These are phyloP conservation scores for Sporothrix brasiliensis DNA, from an alignment of 2,329 filamentous ascomycete genomes.

Conservation along the genomic window DNA sequence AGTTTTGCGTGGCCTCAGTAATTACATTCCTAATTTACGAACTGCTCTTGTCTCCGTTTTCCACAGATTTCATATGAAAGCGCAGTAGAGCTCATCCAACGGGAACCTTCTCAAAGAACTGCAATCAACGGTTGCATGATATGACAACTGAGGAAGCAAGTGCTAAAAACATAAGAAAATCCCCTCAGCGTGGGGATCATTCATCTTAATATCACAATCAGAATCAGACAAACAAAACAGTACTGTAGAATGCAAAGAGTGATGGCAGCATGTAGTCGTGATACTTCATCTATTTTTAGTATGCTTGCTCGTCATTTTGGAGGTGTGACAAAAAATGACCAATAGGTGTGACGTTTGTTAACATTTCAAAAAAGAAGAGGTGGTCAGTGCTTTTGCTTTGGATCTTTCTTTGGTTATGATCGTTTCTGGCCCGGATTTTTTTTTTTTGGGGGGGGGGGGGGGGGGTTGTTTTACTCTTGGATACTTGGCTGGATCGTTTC, in stretches of 20 bases:
- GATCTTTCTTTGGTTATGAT: background rate
- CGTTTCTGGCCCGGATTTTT: background rate
- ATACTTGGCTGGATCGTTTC: background rate
- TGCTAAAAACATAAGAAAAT: background rate
- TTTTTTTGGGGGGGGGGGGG: too few relatives aligned
- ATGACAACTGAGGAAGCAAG: background rate
- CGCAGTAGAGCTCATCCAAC: background rate
- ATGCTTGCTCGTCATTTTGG: background rate
- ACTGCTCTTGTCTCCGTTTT: background rate
- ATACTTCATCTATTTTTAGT: too few relatives aligned
- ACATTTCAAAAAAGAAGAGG: background rate
- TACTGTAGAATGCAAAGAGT: background rate
- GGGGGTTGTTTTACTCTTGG: background rate
- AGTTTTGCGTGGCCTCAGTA: background rate
- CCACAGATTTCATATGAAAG: background rate
- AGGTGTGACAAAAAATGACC: too few relatives aligned
- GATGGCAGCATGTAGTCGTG: background rate
- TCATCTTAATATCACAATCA: background rate
- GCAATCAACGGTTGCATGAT: background rate
- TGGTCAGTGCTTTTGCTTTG: slow-evolving; percentile 17
- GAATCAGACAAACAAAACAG: background rate
- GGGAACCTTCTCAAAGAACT: background rate
- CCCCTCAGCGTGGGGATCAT: background rate
- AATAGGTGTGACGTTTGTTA: background rate
- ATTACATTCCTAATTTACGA: background rate